These are phyloP conservation scores for Cordyceps cateniannulata DNA, from an alignment of 2,329 filamentous ascomycete genomes.

Conservation along the genomic window DNA sequence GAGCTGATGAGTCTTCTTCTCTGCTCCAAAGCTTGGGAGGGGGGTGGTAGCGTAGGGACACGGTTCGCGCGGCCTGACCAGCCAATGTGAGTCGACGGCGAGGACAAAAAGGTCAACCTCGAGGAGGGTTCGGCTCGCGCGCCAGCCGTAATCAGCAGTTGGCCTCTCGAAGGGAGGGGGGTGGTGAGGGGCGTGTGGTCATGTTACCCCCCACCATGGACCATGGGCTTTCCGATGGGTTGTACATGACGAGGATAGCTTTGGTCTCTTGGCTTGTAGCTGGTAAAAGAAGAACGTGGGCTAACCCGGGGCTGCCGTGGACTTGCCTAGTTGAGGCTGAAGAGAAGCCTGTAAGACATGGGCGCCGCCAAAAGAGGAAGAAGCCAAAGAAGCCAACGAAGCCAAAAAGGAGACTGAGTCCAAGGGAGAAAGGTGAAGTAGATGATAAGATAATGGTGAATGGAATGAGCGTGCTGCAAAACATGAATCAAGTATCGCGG, in stretches of 20 bases:
- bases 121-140: neutral
- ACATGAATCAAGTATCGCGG: neutral
- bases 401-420: neutral
- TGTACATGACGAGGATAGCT: neutral
- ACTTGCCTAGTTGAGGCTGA: neutral
- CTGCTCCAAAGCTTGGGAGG: neutral
- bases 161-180: neutral
- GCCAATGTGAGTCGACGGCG: conserved; percentile 2
- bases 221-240: neutral
- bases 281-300: neutral
- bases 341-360: neutral
- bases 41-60: neutral
- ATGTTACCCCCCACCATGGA: conserved; percentile 1
- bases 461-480: neutral
- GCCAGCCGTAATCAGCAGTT: neutral
- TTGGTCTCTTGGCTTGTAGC: neutral
- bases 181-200: neutral
- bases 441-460: neutral
- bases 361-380: neutral
- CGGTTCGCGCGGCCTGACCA: conserved; percentile 3
- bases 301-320: neutral
- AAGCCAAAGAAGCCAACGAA: neutral
- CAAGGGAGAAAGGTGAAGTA: neutral
- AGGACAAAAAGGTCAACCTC: conserved; percentile 3
- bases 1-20: neutral